Conservation (phyloP, 257 asterid genomes). For the Catharanthus roseus region DNA sequence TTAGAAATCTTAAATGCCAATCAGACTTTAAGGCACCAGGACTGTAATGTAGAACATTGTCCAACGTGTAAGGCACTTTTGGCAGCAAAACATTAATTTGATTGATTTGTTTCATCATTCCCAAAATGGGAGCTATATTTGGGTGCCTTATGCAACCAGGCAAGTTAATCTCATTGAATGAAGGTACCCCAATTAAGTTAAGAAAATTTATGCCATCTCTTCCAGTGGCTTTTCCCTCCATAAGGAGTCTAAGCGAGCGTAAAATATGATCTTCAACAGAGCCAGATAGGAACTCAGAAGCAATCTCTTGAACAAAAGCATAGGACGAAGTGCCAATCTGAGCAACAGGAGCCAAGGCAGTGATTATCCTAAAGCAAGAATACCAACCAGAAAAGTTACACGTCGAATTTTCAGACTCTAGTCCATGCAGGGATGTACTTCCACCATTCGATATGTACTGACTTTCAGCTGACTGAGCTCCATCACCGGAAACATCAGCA, state of each 20-base stretch:
- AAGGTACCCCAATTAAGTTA: conserved; percentile 69
- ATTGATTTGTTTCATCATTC: conserved; percentile 55
- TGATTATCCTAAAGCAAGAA: conserved; percentile 73
- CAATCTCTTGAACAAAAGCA: conserved; percentile 52
- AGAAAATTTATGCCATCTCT: conserved; percentile 61
- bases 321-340: conserved; percentile 47
- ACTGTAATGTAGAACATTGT: conserved; percentile 64
- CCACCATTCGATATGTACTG: conserved; percentile 43
- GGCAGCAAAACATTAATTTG: conserved; percentile 53
- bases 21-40: conserved; percentile 67
- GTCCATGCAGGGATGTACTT: conserved; percentile 30
- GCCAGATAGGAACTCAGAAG: conserved; percentile 58
- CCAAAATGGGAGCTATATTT: conserved; percentile 70
- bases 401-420: conserved; percentile 38
- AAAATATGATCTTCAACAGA: conserved; percentile 62
- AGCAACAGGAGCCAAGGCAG: conserved; percentile 75
- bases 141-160: conserved; percentile 99
- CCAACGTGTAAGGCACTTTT: conserved; percentile 63
- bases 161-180: conserved; percentile 47
- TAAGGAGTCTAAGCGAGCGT: conserved; percentile 48
- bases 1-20: conserved; percentile 60
- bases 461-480: conserved; percentile 41
- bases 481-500: conserved; percentile 45
- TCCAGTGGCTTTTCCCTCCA: conserved; percentile 63
- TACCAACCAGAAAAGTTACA: conserved; percentile 55